Evolutionary conservation across 2,329 filamentous ascomycete species (phyloP).

Genomic region (Blastomyces emzantsi): DNA sequence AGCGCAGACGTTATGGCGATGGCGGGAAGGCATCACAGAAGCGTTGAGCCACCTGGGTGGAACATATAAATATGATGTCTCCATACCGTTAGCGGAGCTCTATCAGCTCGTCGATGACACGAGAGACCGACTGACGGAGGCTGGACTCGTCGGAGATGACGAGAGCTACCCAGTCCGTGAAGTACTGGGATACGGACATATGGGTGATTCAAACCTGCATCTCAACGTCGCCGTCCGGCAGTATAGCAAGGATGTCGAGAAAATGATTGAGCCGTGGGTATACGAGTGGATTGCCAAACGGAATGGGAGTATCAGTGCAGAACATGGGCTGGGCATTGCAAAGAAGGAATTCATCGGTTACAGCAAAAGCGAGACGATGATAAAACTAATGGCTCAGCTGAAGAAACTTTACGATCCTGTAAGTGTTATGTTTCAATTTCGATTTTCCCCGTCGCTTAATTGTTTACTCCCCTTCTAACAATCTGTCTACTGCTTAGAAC

Average conservation of each 20-base stretch:
- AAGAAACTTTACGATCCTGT: conserved; percentile 93
- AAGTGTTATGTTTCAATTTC: conserved; percentile 34
- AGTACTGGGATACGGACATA: conserved; percentile 95
- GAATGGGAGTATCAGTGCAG: conserved; percentile 89
- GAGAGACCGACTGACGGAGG: conserved; percentile 59
- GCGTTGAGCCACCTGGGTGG: conserved; percentile 82
- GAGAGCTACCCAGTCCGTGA: conserved; percentile 70
- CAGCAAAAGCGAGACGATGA: conserved; percentile 77
- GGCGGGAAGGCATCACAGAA: conserved; percentile 90
- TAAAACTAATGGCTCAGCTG: conserved; percentile 87
- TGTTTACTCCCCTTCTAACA: conserved; percentile 16
- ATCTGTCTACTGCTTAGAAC: conserved; percentile 49
- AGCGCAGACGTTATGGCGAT: conserved; percentile 73
- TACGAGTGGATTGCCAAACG: conserved; percentile 93
- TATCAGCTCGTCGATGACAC: conserved; percentile 86
- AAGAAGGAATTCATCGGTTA: conserved; percentile 97
- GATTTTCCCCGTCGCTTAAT: not conserved
- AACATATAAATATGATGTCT: conserved; percentile 97
- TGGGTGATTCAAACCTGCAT: conserved; percentile 95
- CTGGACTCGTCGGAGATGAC: conserved; percentile 68
- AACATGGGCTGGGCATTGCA: conserved; percentile 86
- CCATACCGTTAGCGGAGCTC: conserved; percentile 78
- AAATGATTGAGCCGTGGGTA: conserved; percentile 83
- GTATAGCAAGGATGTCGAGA: conserved; percentile 82
- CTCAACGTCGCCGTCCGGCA: conserved; percentile 75